A percentile compares a stretch with the other conserved stretches of the same genome.
Conservation (phyloP, 768 basidiomycete species). For the Tulasnella sp. region DNA sequence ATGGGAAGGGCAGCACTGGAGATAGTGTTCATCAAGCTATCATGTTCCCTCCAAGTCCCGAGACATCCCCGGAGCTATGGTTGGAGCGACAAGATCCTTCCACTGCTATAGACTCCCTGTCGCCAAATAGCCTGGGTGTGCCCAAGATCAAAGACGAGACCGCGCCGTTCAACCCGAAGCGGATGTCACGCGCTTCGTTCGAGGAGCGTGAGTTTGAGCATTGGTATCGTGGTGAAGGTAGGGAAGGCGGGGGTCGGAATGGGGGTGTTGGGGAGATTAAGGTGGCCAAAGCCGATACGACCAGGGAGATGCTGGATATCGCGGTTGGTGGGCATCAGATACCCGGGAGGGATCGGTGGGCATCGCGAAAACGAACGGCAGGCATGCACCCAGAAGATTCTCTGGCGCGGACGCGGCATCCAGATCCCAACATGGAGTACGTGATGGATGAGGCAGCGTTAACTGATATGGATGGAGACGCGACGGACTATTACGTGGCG, state of each 20-base stretch:
- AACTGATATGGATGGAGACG: conserved; percentile 44
- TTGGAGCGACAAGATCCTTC: background rate
- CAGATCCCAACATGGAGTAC: conserved; percentile 38
- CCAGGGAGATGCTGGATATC: conserved; percentile 68
- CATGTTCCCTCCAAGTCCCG: conserved; percentile 15
- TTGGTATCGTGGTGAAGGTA: conserved; percentile 81
- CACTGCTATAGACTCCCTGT: background rate
- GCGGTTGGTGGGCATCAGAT: conserved; percentile 17
- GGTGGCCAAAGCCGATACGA: conserved; percentile 39
- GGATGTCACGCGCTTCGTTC: conserved; percentile 38
- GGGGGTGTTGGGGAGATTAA: conserved; percentile 80
- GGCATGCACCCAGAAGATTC: background rate
- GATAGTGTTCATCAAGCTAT: background rate
- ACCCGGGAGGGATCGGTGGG: background rate
- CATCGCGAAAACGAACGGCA: background rate
- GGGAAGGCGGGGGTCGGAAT: conserved; percentile 40
- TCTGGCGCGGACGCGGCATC: conserved; percentile 18
- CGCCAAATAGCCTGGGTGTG: background rate
- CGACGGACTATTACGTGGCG: background rate
- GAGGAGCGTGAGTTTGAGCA: conserved; percentile 79
- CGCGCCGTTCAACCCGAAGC: conserved; percentile 13
- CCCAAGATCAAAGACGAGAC: conserved; percentile 14
- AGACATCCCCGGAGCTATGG: conserved; percentile 17
- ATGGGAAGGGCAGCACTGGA: background rate
- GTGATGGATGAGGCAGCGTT: conserved; percentile 67